Conservation (phyloP, 1,284 basidiomycete species). For the Megacollybia platyphylla region DNA sequence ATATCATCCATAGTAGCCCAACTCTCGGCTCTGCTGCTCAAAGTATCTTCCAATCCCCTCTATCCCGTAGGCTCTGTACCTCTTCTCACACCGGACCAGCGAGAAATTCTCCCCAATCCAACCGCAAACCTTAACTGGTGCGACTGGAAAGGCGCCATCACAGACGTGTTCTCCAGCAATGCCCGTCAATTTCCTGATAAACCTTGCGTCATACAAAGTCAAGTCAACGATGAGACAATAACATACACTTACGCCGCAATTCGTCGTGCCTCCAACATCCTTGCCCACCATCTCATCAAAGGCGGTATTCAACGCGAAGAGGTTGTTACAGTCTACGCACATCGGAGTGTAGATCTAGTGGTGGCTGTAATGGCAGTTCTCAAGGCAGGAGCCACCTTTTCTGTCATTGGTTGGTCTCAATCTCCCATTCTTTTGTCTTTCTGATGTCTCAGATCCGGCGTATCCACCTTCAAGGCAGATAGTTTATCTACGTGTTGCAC, state of each 20-base stretch:
- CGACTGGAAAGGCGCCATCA: slow-evolving; percentile 92
- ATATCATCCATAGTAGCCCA: slow-evolving; percentile 80
- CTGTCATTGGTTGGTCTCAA: slow-evolving; percentile 73
- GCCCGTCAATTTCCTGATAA: slow-evolving; percentile 67
- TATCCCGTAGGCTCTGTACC: slow-evolving; percentile 66
- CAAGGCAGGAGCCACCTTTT: slow-evolving; percentile 96
- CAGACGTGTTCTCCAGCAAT: slow-evolving; percentile 84
- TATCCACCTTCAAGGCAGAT: slow-evolving; percentile 93
- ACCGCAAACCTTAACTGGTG: slow-evolving; percentile 92
- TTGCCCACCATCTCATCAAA: slow-evolving; percentile 85
- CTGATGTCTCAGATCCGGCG: slow-evolving; percentile 64
- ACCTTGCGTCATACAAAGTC: slow-evolving; percentile 72
- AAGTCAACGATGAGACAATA: slow-evolving; percentile 38
- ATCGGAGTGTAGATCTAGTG: slow-evolving; percentile 92
- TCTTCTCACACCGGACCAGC: slow-evolving; percentile 68
- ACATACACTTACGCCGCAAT: slow-evolving; percentile 78
- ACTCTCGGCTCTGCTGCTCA: slow-evolving; percentile 70
- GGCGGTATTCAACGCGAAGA: slow-evolving; percentile 87
- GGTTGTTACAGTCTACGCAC: slow-evolving; percentile 98
- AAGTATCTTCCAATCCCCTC: slow-evolving; percentile 52
- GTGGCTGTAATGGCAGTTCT: slow-evolving; percentile 96
- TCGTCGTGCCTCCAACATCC: slow-evolving; percentile 76
- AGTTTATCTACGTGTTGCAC: slow-evolving; percentile 92
- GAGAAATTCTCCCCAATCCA: slow-evolving; percentile 70
- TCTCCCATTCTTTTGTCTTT: slow-evolving; percentile 5